These are phyloP conservation scores for Penicillium cinerascens DNA, from an alignment of 495 filamentous ascomycete species.

Conservation along the genomic window DNA sequence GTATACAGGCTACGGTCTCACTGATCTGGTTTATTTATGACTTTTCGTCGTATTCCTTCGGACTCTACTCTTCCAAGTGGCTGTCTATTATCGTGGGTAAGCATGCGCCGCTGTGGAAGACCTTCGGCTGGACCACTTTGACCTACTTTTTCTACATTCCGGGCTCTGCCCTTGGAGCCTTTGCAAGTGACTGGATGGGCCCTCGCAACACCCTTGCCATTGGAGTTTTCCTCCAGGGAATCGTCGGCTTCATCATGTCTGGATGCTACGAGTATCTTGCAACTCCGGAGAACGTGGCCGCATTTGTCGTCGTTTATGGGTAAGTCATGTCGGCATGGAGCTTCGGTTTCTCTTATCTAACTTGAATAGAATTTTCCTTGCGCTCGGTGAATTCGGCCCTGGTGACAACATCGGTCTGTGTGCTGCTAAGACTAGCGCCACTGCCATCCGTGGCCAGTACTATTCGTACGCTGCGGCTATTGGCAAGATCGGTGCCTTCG, in stretches of 20 bases:
- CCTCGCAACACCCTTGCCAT: constrained; percentile 66
- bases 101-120: constrained; percentile 59
- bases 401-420: constrained; percentile 89
- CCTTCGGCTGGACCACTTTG: constrained; percentile 82
- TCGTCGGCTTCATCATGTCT: constrained; percentile 87
- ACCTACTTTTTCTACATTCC: constrained; percentile 86
- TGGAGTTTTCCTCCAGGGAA: constrained; percentile 64
- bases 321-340: constrained; percentile 18
- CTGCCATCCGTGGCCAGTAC: constrained; percentile 83
- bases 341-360: neutral
- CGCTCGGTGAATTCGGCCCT: constrained; percentile 80
- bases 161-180: constrained; percentile 71
- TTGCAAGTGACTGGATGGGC: constrained; percentile 69
- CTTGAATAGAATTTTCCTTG: constrained; percentile 65
- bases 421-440: constrained; percentile 84
- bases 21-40: constrained; percentile 94
- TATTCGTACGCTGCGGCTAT: constrained; percentile 84
- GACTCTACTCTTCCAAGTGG: constrained; percentile 72
- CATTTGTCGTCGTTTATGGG: constrained; percentile 72
- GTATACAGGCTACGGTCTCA: constrained; percentile 61
- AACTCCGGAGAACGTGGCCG: constrained; percentile 61
- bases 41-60: constrained; percentile 76
- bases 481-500: constrained; percentile 86
- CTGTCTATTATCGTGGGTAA: constrained; percentile 60
- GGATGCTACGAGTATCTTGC: constrained; percentile 64